Evolutionary conservation across 192 early-diverging fungal species (phyloP).

Genomic region (Linnemannia zychae): DNA sequence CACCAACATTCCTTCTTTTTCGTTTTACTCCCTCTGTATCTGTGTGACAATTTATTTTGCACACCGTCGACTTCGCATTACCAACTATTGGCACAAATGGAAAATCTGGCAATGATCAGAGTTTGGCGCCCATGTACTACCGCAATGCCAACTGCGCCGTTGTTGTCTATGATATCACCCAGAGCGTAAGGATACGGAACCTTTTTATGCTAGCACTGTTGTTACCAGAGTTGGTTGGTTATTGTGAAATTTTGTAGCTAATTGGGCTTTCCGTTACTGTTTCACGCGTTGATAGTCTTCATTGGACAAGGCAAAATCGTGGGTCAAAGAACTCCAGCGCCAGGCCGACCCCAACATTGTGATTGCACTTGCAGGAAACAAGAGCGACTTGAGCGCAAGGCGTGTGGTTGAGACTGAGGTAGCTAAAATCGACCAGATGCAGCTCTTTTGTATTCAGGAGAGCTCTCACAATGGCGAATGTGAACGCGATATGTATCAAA

Average conservation of each 20-base stretch:
- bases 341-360: conserved; percentile 81
- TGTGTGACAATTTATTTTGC: neutral
- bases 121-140: conserved; percentile 83
- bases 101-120: conserved; percentile 42
- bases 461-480: no score
- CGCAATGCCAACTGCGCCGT: conserved; percentile 80
- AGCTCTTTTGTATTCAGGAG: no score
- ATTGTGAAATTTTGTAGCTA: no score
- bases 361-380: conserved; percentile 81
- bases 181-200: conserved; percentile 62
- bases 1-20: neutral
- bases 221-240: neutral
- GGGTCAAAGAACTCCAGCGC: conserved; percentile 81
- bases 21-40: neutral
- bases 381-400: conserved; percentile 73
- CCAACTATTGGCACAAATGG: neutral
- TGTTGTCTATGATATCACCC: conserved; percentile 83
- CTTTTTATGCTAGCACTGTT: neutral
- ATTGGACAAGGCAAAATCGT: conserved; percentile 78
- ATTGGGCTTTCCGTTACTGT: neutral
- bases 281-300: conserved; percentile 61
- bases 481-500: no score
- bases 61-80: neutral
- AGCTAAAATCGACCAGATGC: neutral
- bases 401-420: conserved; percentile 79